Percentiles rank a stretch among this genome's conserved stretches.
Evolutionary conservation across 345 rosid genomes (phyloP).

Genomic region (Carallia pectinifolia): DNA sequence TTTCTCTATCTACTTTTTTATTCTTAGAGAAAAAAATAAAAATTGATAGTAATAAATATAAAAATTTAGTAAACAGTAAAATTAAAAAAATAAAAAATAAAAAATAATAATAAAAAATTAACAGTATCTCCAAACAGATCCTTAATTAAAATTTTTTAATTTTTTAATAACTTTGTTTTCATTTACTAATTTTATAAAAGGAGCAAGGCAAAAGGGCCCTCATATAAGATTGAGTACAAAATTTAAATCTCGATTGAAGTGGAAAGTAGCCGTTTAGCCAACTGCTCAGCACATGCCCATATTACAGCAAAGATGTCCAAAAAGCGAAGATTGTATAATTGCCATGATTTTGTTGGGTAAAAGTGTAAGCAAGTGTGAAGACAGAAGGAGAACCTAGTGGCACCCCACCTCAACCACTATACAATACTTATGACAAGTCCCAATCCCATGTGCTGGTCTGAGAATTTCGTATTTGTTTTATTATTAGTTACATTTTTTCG

Average conservation of each 20-base stretch:
- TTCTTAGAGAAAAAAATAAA: too few species aligned
- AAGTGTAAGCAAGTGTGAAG: conserved; percentile 19
- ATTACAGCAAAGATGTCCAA: neutral
- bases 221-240: neutral
- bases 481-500: too few species aligned
- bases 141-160: too few species aligned
- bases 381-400: neutral
- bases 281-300: conserved; percentile 17
- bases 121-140: too few species aligned
- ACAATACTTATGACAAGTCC: neutral
- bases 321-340: conserved; percentile 17
- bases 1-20: too few species aligned
- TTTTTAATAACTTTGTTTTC: too few species aligned
- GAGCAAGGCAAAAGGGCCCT: neutral
- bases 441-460: conserved; percentile 13
- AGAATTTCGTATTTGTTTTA: neutral
- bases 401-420: conserved; percentile 22
- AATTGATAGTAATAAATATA: too few species aligned
- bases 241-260: neutral
- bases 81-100: too few species aligned
- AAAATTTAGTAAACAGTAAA: too few species aligned
- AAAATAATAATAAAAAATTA: too few species aligned
- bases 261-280: neutral
- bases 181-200: neutral
- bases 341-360: conserved; percentile 33